Base-by-base conservation (phyloP, 257 asterid genomes). In the Vinca minor region DNA sequence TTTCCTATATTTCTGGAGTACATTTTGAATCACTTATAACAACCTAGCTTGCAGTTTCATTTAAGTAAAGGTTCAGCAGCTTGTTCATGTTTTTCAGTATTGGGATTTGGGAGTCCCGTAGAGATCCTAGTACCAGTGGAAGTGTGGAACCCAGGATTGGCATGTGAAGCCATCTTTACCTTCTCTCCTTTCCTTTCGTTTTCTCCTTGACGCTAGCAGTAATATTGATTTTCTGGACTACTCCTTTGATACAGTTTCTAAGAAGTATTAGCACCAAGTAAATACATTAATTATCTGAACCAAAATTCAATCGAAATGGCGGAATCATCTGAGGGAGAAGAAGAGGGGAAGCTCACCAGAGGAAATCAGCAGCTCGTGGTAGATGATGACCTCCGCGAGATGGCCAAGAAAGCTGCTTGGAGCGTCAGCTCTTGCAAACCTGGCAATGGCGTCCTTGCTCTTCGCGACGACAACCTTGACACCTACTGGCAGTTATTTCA, bases 361-460 rank as follows among this genome's bases (percentile, higher is more conserved):
- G 97, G 97, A 31, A 81, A 69, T 59, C 84, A 70, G 46, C 79
- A 74, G 75, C 75, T 93, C 65, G 70, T 77, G 47, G 88, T 89
- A 49, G 99, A 87, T 8, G 95, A 76, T n/a, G 88, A 83, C 68
- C 87, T 89, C 39, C 86, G 95, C 0, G 96, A 93, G 67, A 93
- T 93, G 97, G 94, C 88, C 4, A 89, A 89, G 69, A 87, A 77
- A 72, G 97, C 95, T 15, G 96, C 91, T 52, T 93, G 99, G 96
- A 93, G 96, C 64, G 96, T 93, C 75, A 89, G 97, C 76, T 84
- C 98, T 65, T 93, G 85, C 81, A 93, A 93, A 80, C 94, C 95
- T 0, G 97, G 98, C 61, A 89, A 83, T 78, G 97, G 90, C 17
- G 88, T 84, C 63, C 62, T 80, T 14, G 81, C 87, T 3, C 89